These are phyloP conservation scores for Chalaropsis thielavioides DNA, from an alignment of 2,329 filamentous ascomycete species.

Conservation along the genomic window DNA sequence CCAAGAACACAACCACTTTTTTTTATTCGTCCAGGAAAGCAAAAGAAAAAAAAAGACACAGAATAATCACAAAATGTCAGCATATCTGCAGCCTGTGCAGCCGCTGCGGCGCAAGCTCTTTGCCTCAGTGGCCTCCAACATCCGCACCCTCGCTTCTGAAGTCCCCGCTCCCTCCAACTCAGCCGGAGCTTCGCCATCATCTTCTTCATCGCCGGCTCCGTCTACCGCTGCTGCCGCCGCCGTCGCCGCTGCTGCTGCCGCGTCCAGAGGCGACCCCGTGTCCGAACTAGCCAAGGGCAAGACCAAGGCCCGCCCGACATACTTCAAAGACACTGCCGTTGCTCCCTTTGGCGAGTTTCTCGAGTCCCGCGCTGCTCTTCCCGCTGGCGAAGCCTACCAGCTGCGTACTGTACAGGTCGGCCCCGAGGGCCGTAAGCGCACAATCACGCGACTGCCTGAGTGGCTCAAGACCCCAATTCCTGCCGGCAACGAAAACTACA, in stretches of 20 bases:
- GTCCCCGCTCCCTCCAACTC: conserved; percentile 25
- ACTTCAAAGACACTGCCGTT: conserved; percentile 45
- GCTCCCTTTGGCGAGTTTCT: conserved; percentile 47
- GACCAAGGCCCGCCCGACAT: conserved; percentile 31
- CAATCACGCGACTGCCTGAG: conserved; percentile 62
- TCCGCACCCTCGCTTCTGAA: conserved; percentile 35
- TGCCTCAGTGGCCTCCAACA: conserved; percentile 23
- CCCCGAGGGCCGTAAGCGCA: conserved; percentile 46
- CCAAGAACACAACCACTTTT: background rate
- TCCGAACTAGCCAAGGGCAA: conserved; percentile 25
- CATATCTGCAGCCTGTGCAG: conserved; percentile 30
- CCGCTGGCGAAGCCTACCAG: conserved; percentile 41
- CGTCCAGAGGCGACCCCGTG: conserved; percentile 14
- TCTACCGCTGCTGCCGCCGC: conserved; percentile 19
- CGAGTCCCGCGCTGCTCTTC: conserved; percentile 29
- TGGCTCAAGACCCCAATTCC: conserved; percentile 98
- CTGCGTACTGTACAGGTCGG: conserved; percentile 50
- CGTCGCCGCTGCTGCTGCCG: conserved; percentile 17
- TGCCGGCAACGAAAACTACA: conserved; percentile 64
- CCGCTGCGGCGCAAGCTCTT: conserved; percentile 31
- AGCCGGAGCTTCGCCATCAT: conserved; percentile 15
- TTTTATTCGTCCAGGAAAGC: background rate
- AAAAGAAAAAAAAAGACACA: background rate
- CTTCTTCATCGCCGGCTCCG: conserved; percentile 12
- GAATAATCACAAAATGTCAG: conserved; percentile 22